Percentiles rank a stretch among this genome's conserved stretches.
phyloP scores from a whole-genome alignment of 371 early-diverging fungal species.

The Conidiobolus incongruus region DNA sequence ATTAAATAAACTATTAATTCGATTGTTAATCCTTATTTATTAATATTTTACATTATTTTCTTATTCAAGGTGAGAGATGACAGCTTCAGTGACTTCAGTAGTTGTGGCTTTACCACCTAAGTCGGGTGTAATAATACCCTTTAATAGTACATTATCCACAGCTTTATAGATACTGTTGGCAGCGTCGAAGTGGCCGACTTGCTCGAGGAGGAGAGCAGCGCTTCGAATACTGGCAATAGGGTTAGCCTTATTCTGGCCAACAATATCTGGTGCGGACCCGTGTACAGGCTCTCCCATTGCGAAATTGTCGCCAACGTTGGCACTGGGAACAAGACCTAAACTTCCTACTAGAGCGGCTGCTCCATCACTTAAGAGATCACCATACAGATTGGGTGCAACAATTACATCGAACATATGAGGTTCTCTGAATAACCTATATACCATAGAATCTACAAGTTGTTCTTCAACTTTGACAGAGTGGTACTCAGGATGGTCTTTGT shows the following conservation, averaged over 20 bases:
- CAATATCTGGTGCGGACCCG: constrained; percentile 92
- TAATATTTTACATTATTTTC: background rate
- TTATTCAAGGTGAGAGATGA: constrained; percentile 37
- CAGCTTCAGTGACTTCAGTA: constrained; percentile 53
- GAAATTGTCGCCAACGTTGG: constrained; percentile 81
- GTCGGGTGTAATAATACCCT: constrained; percentile 60
- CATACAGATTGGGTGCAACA: constrained; percentile 89
- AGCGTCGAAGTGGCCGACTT: constrained; percentile 44
- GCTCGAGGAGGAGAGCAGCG: constrained; percentile 70
- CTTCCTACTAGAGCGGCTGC: constrained; percentile 89
- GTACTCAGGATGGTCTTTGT: constrained; percentile 31
- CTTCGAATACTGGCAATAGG: constrained; percentile 84
- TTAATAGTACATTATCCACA: constrained; percentile 55
- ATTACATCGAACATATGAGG: constrained; percentile 85
- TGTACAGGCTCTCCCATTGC: constrained; percentile 90
- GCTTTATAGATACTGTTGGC: constrained; percentile 62
- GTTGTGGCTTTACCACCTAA: constrained; percentile 78
- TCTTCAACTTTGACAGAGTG: constrained; percentile 56
- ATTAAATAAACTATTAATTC: no score
- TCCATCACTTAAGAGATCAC: constrained; percentile 85
- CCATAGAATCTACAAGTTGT: constrained; percentile 91
- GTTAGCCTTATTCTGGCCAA: constrained; percentile 83
- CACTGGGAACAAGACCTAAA: constrained; percentile 81
- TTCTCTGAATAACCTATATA: constrained; percentile 84
- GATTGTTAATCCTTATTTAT: no score